phyloP scores from a whole-genome alignment of 257 asterid genomes.

The Solanum rostratum region DNA sequence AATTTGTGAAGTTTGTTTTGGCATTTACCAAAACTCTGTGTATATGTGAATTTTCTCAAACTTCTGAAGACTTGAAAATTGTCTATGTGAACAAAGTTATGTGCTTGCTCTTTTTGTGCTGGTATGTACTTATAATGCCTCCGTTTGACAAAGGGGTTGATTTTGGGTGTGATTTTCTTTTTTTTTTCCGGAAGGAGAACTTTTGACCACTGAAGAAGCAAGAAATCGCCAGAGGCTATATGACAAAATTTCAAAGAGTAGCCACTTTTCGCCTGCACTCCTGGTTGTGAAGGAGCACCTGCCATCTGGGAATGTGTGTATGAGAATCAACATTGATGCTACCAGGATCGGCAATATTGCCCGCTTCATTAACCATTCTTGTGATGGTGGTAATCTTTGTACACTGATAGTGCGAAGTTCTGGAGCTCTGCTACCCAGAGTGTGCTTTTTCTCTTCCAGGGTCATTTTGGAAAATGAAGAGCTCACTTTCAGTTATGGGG shows the following conservation, averaged over 20 bases:
- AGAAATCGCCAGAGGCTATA: conserved; percentile 47
- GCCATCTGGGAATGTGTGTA: conserved; percentile 51
- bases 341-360: conserved; percentile 69
- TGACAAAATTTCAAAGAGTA: conserved; percentile 30
- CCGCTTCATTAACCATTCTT: conserved; percentile 82
- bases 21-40: neutral
- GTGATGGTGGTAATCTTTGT: conserved; percentile 81
- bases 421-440: conserved; percentile 78
- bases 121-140: neutral
- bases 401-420: conserved; percentile 51
- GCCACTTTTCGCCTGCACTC: conserved; percentile 43
- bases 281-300: conserved; percentile 83
- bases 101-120: neutral
- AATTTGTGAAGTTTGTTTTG: neutral
- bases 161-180: neutral
- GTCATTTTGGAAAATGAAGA: conserved; percentile 59
- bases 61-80: neutral
- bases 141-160: neutral
- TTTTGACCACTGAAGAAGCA: conserved; percentile 64
- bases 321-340: conserved; percentile 85
- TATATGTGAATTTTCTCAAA: neutral
- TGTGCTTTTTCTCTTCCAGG: conserved; percentile 64
- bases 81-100: neutral
- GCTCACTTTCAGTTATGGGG: conserved; percentile 80
- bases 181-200: conserved; percentile 50